A percentile compares a stretch with the other conserved stretches of the same genome.
These are phyloP conservation scores for Condylostoma magnum DNA, from an alignment of 169 alveolate genomes.

Conservation along the genomic window DNA sequence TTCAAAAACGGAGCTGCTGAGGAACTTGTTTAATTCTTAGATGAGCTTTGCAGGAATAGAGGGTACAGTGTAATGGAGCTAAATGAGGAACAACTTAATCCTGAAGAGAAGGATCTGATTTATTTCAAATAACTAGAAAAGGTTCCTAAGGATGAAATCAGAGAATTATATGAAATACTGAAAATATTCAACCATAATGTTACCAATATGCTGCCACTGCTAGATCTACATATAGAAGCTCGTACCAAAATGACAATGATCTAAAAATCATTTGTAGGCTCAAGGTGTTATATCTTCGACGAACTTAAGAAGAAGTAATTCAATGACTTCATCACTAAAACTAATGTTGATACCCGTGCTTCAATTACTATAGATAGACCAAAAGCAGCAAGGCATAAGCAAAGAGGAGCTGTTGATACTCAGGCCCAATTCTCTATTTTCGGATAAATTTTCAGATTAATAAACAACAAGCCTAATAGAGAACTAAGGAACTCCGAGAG, in stretches of 20 bases:
- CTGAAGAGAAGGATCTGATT: neutral
- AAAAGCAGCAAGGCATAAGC: constrained; percentile 10
- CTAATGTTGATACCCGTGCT: neutral
- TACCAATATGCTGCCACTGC: neutral
- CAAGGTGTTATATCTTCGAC: neutral
- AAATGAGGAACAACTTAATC: neutral
- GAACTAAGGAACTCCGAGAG: constrained; percentile 25
- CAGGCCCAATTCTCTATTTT: constrained; percentile 20
- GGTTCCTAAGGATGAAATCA: neutral
- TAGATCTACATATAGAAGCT: constrained; percentile 15
- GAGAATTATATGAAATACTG: neutral
- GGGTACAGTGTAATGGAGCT: neutral
- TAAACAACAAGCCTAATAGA: neutral
- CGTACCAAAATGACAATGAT: neutral
- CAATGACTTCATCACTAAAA: neutral
- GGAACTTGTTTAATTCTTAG: constrained; percentile 1
- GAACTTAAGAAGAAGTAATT: neutral
- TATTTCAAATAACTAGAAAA: constrained; percentile 27
- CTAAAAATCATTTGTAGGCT: constrained; percentile 14
- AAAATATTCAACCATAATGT: neutral
- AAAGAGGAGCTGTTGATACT: constrained; percentile 7
- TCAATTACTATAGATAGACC: constrained; percentile 20
- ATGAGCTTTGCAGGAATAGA: neutral
- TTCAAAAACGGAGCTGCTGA: constrained; percentile 2
- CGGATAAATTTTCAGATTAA: neutral